Conservation (phyloP, 148 eudicot species). For the Heliosperma pusillum region DNA sequence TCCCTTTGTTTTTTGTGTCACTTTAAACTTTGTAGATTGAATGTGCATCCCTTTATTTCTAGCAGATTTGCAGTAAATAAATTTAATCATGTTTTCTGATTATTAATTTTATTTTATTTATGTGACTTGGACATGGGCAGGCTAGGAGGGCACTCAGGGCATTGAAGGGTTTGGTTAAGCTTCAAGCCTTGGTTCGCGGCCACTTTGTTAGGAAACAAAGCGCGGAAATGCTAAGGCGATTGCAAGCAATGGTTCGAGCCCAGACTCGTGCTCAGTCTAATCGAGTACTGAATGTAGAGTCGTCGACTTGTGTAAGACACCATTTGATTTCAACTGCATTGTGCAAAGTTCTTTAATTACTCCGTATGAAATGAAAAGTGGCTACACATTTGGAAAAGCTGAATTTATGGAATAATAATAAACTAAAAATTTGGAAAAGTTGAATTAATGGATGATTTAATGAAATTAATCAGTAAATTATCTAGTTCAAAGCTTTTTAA, state of each 20-base stretch:
- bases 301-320: slow-evolving; percentile 46
- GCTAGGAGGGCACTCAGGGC: slow-evolving; percentile 94
- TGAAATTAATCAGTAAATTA: no score
- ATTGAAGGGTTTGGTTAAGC: slow-evolving; percentile 85
- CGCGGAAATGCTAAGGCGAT: slow-evolving; percentile 75
- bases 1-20: slow-evolving; percentile 20
- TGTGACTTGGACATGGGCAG: slow-evolving; percentile 34
- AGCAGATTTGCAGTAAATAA: not conserved
- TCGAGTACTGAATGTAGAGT: slow-evolving; percentile 42
- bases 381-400: not conserved
- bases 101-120: not conserved
- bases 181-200: slow-evolving; percentile 96
- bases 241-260: slow-evolving; percentile 89
- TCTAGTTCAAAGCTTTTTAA: no score
- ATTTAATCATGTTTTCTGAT: not conserved
- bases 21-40: slow-evolving; percentile 9
- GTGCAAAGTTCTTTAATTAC: no score
- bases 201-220: slow-evolving; percentile 89
- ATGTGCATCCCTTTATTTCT: not conserved
- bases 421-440: not conserved
- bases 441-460: no score
- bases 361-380: no score
- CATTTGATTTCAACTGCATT: not conserved
- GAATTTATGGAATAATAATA: not conserved
- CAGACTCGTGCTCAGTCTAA: slow-evolving; percentile 75